A percentile compares a stretch with the other conserved stretches of the same genome.
Evolutionary conservation across 495 filamentous ascomycete species (phyloP).

Genomic region (Cercophora newfieldiana): DNA sequence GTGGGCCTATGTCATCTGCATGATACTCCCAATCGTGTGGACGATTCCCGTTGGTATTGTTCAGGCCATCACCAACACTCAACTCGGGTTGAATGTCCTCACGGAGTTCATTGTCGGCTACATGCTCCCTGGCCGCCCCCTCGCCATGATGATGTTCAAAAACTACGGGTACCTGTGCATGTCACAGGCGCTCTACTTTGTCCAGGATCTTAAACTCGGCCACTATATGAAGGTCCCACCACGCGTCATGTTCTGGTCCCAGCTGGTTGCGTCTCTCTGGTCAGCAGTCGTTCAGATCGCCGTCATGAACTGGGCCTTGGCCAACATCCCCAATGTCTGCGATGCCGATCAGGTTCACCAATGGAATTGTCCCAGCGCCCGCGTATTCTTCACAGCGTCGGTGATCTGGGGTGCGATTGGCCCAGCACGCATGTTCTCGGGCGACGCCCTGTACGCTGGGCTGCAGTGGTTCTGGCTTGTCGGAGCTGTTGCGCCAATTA

Average conservation of each 20-base stretch:
- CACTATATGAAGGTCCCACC: slow-evolving; percentile 73
- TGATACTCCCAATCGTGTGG: slow-evolving; percentile 54
- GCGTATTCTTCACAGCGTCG: slow-evolving; percentile 64
- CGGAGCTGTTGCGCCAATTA: slow-evolving; percentile 58
- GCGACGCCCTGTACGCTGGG: slow-evolving; percentile 60
- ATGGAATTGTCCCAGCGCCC: slow-evolving; percentile 65
- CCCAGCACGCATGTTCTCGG: slow-evolving; percentile 58
- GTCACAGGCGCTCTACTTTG: slow-evolving; percentile 50
- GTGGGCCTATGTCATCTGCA: slow-evolving; percentile 66
- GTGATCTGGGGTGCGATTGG: slow-evolving; percentile 55
- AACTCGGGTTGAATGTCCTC: slow-evolving; percentile 65
- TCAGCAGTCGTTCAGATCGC: slow-evolving; percentile 66
- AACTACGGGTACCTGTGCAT: slow-evolving; percentile 70
- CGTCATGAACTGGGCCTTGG: slow-evolving; percentile 67
- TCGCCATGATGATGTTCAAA: slow-evolving; percentile 70
- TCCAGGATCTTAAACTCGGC: slow-evolving; percentile 57
- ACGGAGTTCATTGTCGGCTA: slow-evolving; percentile 73
- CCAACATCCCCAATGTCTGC: slow-evolving; percentile 61
- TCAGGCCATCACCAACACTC: slow-evolving; percentile 68
- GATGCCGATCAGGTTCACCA: slow-evolving; percentile 54
- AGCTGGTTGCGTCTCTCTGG: slow-evolving; percentile 63
- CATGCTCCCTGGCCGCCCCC: slow-evolving; percentile 62
- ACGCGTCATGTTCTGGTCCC: slow-evolving; percentile 64
- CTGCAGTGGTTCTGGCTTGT: slow-evolving; percentile 70
- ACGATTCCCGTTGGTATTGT: slow-evolving; percentile 57